Conservation (phyloP, 2,329 filamentous ascomycete species). For the Ilyonectria sp. region DNA sequence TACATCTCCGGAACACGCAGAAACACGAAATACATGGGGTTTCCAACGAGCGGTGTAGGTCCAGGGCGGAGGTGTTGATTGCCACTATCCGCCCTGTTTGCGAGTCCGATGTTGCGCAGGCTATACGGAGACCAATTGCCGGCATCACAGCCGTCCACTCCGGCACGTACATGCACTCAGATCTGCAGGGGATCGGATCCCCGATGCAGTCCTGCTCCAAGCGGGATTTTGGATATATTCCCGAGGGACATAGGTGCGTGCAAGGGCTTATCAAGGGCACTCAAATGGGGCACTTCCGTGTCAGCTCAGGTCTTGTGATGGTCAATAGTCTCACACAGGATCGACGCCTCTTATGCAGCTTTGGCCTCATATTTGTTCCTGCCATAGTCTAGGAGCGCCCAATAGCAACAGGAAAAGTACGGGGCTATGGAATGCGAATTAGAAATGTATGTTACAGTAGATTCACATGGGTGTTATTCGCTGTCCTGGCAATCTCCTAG, state of each 20-base stretch:
- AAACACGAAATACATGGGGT: background rate
- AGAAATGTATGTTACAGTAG: background rate
- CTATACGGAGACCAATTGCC: background rate
- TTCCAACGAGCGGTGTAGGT: conserved; percentile 18
- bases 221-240: background rate
- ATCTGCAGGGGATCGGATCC: conserved; percentile 14
- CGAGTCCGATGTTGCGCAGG: conserved; percentile 12
- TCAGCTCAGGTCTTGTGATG: background rate
- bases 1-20: background rate
- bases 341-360: background rate
- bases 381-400: background rate
- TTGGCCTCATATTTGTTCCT: background rate
- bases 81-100: background rate
- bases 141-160: conserved; percentile 8
- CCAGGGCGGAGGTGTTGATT: background rate
- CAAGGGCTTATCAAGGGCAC: background rate
- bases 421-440: background rate
- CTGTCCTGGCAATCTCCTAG: too few species aligned
- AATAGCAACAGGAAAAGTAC: background rate
- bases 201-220: background rate
- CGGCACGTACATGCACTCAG: conserved; percentile 6
- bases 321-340: background rate
- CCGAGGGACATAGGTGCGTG: background rate
- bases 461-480: background rate
- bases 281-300: background rate